Evolutionary conservation across 345 rosid genomes (phyloP).

Genomic region (Sonneratia caseolaris): DNA sequence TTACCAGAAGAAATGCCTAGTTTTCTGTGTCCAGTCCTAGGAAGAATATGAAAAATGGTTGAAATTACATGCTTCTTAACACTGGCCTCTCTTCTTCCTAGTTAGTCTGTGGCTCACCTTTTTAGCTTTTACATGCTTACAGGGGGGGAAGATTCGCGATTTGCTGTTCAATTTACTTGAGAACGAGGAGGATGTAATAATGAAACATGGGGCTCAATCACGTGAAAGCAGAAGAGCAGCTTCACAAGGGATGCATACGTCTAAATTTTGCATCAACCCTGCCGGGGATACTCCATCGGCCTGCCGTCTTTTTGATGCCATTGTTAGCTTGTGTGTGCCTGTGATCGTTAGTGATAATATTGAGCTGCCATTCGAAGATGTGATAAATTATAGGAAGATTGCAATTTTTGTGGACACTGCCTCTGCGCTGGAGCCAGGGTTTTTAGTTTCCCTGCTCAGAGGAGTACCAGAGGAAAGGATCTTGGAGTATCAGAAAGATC

Average conservation of each 20-base stretch:
- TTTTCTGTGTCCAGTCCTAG: neutral
- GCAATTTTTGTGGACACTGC: constrained; percentile 64
- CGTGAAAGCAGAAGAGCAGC: constrained; percentile 95
- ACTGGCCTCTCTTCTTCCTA: neutral
- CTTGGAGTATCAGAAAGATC: constrained; percentile 64
- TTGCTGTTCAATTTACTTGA: constrained; percentile 79
- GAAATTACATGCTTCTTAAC: neutral
- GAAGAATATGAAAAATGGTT: neutral
- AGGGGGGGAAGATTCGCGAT: constrained; percentile 98
- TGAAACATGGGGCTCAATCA: constrained; percentile 91
- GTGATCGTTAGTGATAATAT: constrained; percentile 80
- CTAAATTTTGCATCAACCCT: constrained; percentile 91
- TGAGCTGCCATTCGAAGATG: constrained; percentile 92
- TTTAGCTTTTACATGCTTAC: constrained; percentile 1
- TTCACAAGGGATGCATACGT: constrained; percentile 81
- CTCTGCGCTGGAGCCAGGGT: constrained; percentile 57
- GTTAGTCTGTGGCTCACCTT: neutral
- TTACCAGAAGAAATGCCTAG: neutral
- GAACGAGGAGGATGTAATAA: constrained; percentile 59
- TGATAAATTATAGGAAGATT: constrained; percentile 75
- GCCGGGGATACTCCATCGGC: constrained; percentile 99
- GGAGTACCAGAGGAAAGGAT: constrained; percentile 40
- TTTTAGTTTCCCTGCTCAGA: constrained; percentile 55
- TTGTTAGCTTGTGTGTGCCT: constrained; percentile 93
- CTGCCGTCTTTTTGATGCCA: constrained; percentile 91